Base-by-base conservation (phyloP, 2,329 filamentous ascomycete genomes). In the Penicillium sp. region DNA sequence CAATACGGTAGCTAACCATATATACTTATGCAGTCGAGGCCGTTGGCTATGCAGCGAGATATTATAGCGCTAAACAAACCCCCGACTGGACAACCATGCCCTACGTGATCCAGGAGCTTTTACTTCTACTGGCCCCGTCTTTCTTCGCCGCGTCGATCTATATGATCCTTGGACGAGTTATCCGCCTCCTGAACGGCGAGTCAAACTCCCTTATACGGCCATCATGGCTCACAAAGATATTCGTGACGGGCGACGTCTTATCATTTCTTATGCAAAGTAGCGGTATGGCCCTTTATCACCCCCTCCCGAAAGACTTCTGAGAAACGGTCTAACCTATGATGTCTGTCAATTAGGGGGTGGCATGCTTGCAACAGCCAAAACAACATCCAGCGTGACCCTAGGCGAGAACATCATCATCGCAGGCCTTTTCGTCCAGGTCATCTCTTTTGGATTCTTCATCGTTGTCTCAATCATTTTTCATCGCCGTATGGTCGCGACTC, bases 151-250 rank as follows among this genome's bases (percentile, higher is more conserved):
- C 66, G 3, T 64, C 60, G 1, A 63, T 68, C 13, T 68, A 68
- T 26, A 68, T 68, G 66, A 52, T 62, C 16, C 56, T 68, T 7
- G 66, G 65, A 0, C 55, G 63, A 5, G 49, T 68, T 10, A 64
- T 68, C 43, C 37, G 56, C 16, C 24, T 58, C 2, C 33, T 68
- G 4, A 56, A 65, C 11, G 65, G 48, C 5, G 56, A 56, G 5
- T 56, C 57, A 0, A 59, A 58, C 8, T 64, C 64, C 1, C 41
- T 68, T 3, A 58, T 68, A 43, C 43, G 63, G 10, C 53, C 61
- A 13, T 52, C 57, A 19, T 68, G 61, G 60, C 37, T 68, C 22
- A 68, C 66, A 24, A 68, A 68, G 51, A 67, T 67, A 49, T 68
- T 68, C 27, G 66, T 68, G 22, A 48, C 57, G 4, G 65, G 66